Conservation (phyloP, 331 rosid species). For the Saraca asoca region DNA sequence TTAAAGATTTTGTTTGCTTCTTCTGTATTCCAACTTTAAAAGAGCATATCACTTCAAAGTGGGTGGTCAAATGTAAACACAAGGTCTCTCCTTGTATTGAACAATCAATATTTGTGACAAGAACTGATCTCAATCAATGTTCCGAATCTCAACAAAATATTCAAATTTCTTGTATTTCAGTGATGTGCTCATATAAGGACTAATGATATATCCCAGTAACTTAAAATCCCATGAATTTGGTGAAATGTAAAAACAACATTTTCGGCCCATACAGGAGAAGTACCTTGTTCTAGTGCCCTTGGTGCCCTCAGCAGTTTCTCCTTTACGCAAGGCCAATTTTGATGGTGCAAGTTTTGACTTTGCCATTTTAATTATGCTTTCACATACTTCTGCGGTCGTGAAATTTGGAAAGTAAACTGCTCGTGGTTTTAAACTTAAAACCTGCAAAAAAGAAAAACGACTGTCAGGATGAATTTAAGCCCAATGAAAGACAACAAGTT, state of each 20-base stretch:
- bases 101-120: not conserved
- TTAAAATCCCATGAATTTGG: not conserved
- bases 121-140: not conserved
- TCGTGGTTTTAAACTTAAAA: constrained; percentile 52
- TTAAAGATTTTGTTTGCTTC: not conserved
- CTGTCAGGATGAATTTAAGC: not conserved
- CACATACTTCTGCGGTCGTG: constrained; percentile 38
- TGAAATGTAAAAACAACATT: not conserved
- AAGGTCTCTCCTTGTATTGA: too few species aligned
- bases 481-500: not conserved
- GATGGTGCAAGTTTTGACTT: constrained; percentile 48
- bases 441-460: constrained; percentile 22
- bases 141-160: not conserved
- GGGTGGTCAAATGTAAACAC: not conserved
- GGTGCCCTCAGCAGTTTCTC: constrained; percentile 44
- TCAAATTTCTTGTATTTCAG: not conserved
- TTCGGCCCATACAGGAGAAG: not conserved
- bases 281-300: constrained; percentile 52
- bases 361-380: constrained; percentile 43
- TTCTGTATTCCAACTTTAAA: not conserved
- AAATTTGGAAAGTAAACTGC: constrained; percentile 49
- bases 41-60: not conserved
- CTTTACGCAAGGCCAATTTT: constrained; percentile 43
- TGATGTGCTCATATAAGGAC: not conserved
- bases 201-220: not conserved